Evolutionary conservation across 345 rosid species (phyloP), one percentile per base, ranked within the genome.

Genomic region (Combretum micranthum): DNA sequence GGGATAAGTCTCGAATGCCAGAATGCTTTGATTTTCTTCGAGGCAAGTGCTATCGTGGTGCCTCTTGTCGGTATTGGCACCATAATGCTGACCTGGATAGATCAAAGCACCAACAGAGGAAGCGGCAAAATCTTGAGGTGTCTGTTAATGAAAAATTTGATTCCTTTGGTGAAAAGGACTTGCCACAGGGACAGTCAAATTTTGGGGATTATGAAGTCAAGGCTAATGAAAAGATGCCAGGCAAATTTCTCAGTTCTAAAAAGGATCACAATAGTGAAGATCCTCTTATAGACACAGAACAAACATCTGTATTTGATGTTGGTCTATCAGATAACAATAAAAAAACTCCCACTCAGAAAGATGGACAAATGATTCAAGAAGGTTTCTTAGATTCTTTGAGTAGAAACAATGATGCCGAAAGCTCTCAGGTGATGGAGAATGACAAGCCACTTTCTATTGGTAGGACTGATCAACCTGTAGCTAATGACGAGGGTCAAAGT

Each of bases 41-140:
- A 17, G 83, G 90, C 54, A 77, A 64, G 75, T 84, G 90, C 70
- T 61, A 70, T 20, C 87, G 87, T 10, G 87, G 85, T 60, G 70
- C 77, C 22, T 72, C 79, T 19, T 84, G 87, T 63, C 84, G 87
- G 22, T 84, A 66, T 61, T 15, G 42, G 63, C 90, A 84, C 65
- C 78, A 77, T 68, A 78, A 67, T 65, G 46, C 54, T 57, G 74
- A 66, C 57, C 52, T 18, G 43, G 78, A 73, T 16, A 74, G 67
- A 61, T 64, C 77, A 45, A 75, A 68, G 63, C 54, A 18, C 56
- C 67, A 64, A n/a, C 66, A 66, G 69, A 69, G 71, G 69, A 75
- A 60, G 62, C 67, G 47, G 39, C 69, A 60, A 65, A 20, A 47
- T 63, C 26, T 32, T 44, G 73, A 77, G 64, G 68, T 64, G 63